Percentiles rank a stretch among this genome's conserved stretches.
Evolutionary conservation across 208 protist species (phyloP).

Genomic region (Porcisia hertigi): DNA sequence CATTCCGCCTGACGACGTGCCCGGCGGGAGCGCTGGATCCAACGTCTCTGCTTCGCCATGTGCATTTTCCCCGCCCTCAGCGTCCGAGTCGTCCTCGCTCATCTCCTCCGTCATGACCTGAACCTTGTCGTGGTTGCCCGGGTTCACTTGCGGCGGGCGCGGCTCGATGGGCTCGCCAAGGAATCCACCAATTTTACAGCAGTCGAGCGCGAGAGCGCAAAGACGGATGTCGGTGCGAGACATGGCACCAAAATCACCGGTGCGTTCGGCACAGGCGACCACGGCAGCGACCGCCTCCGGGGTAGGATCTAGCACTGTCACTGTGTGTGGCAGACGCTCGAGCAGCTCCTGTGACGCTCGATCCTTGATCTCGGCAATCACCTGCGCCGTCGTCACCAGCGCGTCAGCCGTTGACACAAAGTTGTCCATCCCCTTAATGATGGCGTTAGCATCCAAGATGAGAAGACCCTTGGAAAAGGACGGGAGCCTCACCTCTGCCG

Average conservation of each 20-base stretch:
- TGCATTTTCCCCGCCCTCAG: constrained; percentile 21
- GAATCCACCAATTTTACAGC: constrained; percentile 49
- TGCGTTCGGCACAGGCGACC: constrained; percentile 75
- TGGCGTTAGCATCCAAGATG: constrained; percentile 86
- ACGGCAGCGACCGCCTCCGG: constrained; percentile 59
- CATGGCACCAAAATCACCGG: constrained; percentile 90
- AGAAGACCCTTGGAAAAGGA: constrained; percentile 70
- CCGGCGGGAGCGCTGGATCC: not conserved
- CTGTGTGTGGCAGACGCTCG: constrained; percentile 56
- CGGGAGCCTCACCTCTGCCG: constrained; percentile 46
- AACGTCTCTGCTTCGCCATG: constrained; percentile 46
- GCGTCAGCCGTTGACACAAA: constrained; percentile 65
- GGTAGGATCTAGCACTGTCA: constrained; percentile 77
- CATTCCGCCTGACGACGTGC: constrained; percentile 5
- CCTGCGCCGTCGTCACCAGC: constrained; percentile 85
- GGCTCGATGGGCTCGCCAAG: constrained; percentile 62
- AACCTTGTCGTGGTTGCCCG: constrained; percentile 39
- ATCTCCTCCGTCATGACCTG: constrained; percentile 41
- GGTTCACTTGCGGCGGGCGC: constrained; percentile 57
- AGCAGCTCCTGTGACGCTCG: constrained; percentile 66
- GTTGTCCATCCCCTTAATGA: constrained; percentile 88
- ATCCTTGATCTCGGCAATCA: constrained; percentile 85
- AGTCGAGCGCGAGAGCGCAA: constrained; percentile 84
- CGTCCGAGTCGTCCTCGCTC: constrained; percentile 15
- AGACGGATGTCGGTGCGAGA: constrained; percentile 91